Conservation (phyloP, 1,284 basidiomycete species). For the Flammula alnicola region DNA sequence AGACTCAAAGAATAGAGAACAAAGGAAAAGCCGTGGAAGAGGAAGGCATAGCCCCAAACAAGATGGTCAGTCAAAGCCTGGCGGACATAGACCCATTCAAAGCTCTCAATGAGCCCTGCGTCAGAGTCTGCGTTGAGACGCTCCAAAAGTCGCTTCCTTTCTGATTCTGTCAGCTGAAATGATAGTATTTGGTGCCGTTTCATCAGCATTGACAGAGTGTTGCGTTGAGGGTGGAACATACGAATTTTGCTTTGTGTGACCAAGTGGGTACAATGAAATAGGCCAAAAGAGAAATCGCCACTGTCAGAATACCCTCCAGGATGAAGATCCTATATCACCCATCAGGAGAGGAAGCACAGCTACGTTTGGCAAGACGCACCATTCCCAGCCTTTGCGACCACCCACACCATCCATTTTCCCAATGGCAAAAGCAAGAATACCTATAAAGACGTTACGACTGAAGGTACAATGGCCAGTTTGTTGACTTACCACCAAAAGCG, state of each 20-base stretch:
- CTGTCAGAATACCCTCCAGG: constrained; percentile 60
- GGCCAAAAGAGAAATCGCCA: constrained; percentile 48
- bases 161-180: constrained; percentile 49
- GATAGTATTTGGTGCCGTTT: background rate
- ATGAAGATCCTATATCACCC: constrained; percentile 57
- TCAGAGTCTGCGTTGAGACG: constrained; percentile 59
- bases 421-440: constrained; percentile 59
- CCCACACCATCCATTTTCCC: constrained; percentile 64
- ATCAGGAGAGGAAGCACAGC: background rate
- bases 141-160: constrained; percentile 50
- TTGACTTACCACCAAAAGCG: constrained; percentile 56
- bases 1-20: constrained; percentile 58
- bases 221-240: constrained; percentile 37
- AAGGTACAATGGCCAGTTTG: no score
- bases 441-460: constrained; percentile 37
- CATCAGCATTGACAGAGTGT: background rate
- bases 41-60: constrained; percentile 66
- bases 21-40: constrained; percentile 71
- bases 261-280: constrained; percentile 65
- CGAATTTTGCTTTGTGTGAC: constrained; percentile 60
- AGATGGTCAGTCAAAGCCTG: constrained; percentile 62
- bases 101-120: constrained; percentile 51
- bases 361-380: constrained; percentile 33
- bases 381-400: constrained; percentile 58
- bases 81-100: constrained; percentile 54